Conservation (phyloP, 768 basidiomycete genomes). For the Termitomyces sp. region DNA sequence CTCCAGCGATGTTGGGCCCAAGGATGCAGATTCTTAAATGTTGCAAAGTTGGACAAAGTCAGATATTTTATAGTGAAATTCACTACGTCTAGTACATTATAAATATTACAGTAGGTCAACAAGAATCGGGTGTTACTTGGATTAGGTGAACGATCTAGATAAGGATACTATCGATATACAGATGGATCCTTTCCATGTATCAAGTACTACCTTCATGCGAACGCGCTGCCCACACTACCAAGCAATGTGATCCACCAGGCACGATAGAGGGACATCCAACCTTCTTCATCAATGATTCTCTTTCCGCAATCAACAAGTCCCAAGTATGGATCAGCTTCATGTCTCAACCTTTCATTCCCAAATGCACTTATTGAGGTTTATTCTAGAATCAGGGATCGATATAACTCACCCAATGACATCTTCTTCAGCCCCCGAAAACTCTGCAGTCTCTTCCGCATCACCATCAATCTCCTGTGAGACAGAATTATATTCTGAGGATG, state of each 20-base stretch:
- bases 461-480: conserved; percentile 72
- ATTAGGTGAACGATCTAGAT: too few species aligned
- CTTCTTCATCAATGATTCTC: conserved; percentile 79
- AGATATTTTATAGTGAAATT: not conserved
- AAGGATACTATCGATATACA: conserved; percentile 2
- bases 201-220: conserved; percentile 32
- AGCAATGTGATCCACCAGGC: conserved; percentile 85
- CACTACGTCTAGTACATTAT: not conserved
- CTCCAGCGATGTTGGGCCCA: too few species aligned
- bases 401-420: conserved; percentile 78
- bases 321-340: conserved; percentile 76
- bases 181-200: not conserved
- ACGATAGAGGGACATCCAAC: conserved; percentile 68
- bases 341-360: conserved; percentile 52
- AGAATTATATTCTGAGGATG: conserved; percentile 71
- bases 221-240: conserved; percentile 57
- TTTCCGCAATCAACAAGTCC: conserved; percentile 75
- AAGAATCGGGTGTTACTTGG: not conserved
- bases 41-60: too few species aligned
- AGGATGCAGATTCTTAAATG: too few species aligned
- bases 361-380: not conserved
- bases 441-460: conserved; percentile 55
- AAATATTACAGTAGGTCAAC: not conserved
- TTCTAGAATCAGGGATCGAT: conserved; percentile 4
- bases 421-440: conserved; percentile 70